These are phyloP conservation scores for Craspedostauros australis DNA, from an alignment of 108 stramenopile species.

Conservation along the genomic window DNA sequence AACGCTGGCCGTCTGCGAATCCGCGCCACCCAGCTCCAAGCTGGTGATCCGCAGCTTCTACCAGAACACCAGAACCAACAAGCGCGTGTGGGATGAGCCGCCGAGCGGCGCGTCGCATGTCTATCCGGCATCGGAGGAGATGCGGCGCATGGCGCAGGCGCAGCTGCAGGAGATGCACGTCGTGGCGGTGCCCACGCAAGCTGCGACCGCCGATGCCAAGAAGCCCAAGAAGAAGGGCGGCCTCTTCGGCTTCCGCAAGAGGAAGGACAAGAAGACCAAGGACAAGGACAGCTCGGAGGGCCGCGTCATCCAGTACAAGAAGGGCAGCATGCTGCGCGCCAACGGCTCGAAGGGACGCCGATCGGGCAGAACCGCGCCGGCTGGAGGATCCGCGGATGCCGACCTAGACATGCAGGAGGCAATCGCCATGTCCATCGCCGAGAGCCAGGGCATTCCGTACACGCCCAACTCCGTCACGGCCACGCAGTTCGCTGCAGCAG, in stretches of 20 bases:
- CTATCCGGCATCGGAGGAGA: slow-evolving; percentile 47
- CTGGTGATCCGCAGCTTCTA: slow-evolving; percentile 64
- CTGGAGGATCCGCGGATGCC: too few relatives aligned
- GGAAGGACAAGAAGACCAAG: slow-evolving; percentile 2
- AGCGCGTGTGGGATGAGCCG: slow-evolving; percentile 81
- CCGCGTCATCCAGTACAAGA: slow-evolving; percentile 21
- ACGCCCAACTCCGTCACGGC: not conserved
- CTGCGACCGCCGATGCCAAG: not conserved
- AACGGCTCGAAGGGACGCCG: not conserved
- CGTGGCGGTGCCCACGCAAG: not conserved
- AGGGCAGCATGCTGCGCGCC: slow-evolving; percentile 1
- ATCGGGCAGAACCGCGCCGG: not conserved
- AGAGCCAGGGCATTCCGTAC: slow-evolving; percentile 8
- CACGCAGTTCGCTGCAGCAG: not conserved
- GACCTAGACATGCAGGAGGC: slow-evolving; percentile 23
- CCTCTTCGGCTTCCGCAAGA: not conserved
- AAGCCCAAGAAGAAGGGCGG: not conserved
- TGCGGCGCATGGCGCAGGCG: slow-evolving; percentile 50
- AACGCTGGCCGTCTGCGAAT: slow-evolving; percentile 56
- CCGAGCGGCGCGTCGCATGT: slow-evolving; percentile 66
- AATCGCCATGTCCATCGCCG: slow-evolving; percentile 16
- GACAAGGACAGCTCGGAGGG: slow-evolving; percentile 1
- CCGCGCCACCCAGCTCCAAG: slow-evolving; percentile 12
- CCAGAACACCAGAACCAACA: slow-evolving; percentile 47
- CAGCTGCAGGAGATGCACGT: slow-evolving; percentile 58